These are phyloP conservation scores for Apiotrichum veenhuisii DNA, from an alignment of 1,284 basidiomycete genomes.

Conservation along the genomic window DNA sequence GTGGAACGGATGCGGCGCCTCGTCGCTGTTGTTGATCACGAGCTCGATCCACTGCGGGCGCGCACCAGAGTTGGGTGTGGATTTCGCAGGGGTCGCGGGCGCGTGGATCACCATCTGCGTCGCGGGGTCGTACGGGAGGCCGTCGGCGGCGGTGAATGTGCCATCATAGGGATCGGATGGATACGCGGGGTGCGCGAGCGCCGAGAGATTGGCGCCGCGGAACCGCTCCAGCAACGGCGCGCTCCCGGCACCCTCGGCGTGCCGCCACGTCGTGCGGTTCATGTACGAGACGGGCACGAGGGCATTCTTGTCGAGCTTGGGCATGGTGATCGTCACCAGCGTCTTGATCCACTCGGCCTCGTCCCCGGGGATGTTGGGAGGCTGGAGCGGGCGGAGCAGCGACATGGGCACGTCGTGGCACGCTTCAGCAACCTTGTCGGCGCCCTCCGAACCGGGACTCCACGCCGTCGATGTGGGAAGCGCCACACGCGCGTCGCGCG, in stretches of 20 bases:
- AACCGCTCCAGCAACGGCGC: conserved; percentile 1
- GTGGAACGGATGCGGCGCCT: conserved; percentile 38
- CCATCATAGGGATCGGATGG: neutral
- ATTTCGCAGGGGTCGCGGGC: too few relatives aligned
- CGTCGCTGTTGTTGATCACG: conserved; percentile 42
- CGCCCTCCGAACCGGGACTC: neutral
- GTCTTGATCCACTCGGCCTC: neutral
- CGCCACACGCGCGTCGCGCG: neutral
- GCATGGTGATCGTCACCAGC: neutral
- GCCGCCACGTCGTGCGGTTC: neutral
- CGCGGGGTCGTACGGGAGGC: neutral
- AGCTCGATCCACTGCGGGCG: neutral
- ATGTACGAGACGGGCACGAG: neutral
- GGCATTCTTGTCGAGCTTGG: neutral
- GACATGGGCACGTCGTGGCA: neutral
- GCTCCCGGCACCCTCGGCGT: neutral
- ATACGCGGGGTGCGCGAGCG: neutral
- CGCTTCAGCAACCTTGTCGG: conserved; percentile 5
- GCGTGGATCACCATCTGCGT: neutral
- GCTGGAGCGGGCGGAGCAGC: neutral
- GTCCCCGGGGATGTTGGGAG: neutral
- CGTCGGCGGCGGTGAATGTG: neutral
- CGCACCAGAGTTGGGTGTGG: neutral
- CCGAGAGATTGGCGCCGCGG: neutral
- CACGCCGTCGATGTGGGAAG: neutral